A percentile compares a stretch with the other conserved stretches of the same genome.
phyloP scores from a whole-genome alignment of 2,329 filamentous ascomycete genomes.

The Colletotrichum sublineola region DNA sequence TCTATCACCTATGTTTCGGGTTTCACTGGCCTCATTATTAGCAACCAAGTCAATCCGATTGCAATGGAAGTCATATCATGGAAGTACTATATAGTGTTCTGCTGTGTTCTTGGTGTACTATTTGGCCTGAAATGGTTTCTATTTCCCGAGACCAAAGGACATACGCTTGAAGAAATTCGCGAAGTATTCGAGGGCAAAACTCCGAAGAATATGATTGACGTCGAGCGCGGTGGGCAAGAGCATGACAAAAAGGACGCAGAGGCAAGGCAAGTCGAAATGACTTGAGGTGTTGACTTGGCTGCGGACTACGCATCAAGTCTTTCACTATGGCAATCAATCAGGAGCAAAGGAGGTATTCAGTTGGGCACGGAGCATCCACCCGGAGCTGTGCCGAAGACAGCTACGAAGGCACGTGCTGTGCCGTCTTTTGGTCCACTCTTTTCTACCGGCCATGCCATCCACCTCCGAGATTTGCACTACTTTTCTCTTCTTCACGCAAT shows the following conservation, averaged over 20 bases:
- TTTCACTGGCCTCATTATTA: constrained; percentile 47
- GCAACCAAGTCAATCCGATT: constrained; percentile 59
- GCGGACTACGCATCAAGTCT: too few relatives aligned
- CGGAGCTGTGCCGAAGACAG: background rate
- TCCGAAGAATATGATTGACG: background rate
- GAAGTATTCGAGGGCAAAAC: constrained; percentile 39
- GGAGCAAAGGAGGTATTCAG: too few relatives aligned
- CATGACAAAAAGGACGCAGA: constrained; percentile 7
- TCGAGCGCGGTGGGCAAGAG: background rate
- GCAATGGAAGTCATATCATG: constrained; percentile 52
- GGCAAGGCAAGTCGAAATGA: constrained; percentile 20
- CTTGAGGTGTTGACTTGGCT: background rate
- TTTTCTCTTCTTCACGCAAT: too few relatives aligned
- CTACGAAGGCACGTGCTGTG: background rate
- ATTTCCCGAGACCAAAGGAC: constrained; percentile 49
- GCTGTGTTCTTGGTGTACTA: constrained; percentile 39
- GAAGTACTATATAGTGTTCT: constrained; percentile 45
- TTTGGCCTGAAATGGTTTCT: constrained; percentile 45
- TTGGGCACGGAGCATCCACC: background rate
- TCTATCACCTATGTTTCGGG: constrained; percentile 14
- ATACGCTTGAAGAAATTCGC: constrained; percentile 44
- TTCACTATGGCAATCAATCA: too few relatives aligned
- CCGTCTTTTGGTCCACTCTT: too few relatives aligned
- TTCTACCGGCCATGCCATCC: too few relatives aligned
- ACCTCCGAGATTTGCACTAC: too few relatives aligned